Evolutionary conservation across 257 asterid genomes (phyloP).

Genomic region (Linderniella brevidens): DNA sequence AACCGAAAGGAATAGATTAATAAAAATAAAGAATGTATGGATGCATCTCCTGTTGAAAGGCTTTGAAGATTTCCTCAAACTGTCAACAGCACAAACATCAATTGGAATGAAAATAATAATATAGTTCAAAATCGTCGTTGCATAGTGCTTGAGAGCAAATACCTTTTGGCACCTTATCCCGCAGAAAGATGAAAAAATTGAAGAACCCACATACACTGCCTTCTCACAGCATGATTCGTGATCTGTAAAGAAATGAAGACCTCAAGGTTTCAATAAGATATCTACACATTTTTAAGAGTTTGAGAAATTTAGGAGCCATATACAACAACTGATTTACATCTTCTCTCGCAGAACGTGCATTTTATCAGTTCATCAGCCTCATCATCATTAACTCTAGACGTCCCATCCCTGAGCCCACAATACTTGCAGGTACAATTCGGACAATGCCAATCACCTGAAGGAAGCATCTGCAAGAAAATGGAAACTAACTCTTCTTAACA

Average conservation of each 20-base stretch:
- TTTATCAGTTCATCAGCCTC: slow-evolving; percentile 24
- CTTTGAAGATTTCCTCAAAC: too few relatives aligned
- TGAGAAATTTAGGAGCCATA: too few relatives aligned
- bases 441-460: slow-evolving; percentile 95
- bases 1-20: too few relatives aligned
- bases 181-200: slow-evolving; percentile 49
- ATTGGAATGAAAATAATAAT: too few relatives aligned
- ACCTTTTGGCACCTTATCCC: slow-evolving; percentile 91
- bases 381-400: slow-evolving; percentile 18
- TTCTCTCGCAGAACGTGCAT: slow-evolving; percentile 73
- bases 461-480: slow-evolving; percentile 46
- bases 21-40: too few relatives aligned
- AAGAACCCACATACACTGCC: slow-evolving; percentile 21
- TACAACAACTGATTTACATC: slow-evolving; percentile 32
- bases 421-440: slow-evolving; percentile 77
- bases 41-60: too few relatives aligned
- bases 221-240: slow-evolving; percentile 56
- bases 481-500: too few relatives aligned
- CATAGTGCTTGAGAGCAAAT: slow-evolving; percentile 7
- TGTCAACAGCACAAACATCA: too few relatives aligned
- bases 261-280: too few relatives aligned
- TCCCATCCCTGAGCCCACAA: slow-evolving; percentile 26
- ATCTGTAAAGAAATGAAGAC: slow-evolving; percentile 20
- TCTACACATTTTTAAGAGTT: too few relatives aligned
- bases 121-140: too few relatives aligned